phyloP scores from a whole-genome alignment of 2,329 filamentous ascomycete species.

The Colletotrichum viniferum region DNA sequence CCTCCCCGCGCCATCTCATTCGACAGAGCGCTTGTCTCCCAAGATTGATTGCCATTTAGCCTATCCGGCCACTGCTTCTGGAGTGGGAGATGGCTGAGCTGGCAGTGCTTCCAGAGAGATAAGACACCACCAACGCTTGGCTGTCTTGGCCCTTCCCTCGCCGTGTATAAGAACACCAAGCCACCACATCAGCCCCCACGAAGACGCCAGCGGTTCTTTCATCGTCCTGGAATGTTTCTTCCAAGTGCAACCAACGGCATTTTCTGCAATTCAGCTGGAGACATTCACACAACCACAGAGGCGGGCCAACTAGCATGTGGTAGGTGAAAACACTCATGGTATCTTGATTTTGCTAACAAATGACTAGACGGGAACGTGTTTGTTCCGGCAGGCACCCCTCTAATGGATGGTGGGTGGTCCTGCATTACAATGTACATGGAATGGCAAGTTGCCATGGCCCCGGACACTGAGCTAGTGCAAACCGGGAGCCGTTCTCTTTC shows the following conservation, averaged over 20 bases:
- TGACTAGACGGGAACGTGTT: neutral
- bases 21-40: neutral
- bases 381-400: neutral
- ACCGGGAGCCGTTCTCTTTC: neutral
- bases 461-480: neutral
- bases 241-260: neutral
- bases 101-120: neutral
- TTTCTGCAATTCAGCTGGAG: neutral
- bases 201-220: neutral
- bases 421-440: neutral
- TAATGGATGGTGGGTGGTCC: neutral
- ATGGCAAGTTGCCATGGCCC: neutral
- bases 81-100: neutral
- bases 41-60: neutral
- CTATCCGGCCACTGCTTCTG: neutral
- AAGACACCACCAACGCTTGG: neutral
- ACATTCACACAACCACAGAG: neutral
- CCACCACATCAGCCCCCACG: neutral
- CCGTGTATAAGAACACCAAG: neutral
- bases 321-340: constrained; percentile 9
- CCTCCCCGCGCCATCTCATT: neutral
- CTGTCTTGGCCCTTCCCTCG: neutral
- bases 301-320: neutral
- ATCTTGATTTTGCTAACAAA: constrained; percentile 17
- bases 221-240: neutral